A percentile compares a stretch with the other conserved stretches of the same genome.
These are phyloP conservation scores for Hanseniaspora taiwanica DNA, from an alignment of 805 yeast genomes.

Conservation along the genomic window DNA sequence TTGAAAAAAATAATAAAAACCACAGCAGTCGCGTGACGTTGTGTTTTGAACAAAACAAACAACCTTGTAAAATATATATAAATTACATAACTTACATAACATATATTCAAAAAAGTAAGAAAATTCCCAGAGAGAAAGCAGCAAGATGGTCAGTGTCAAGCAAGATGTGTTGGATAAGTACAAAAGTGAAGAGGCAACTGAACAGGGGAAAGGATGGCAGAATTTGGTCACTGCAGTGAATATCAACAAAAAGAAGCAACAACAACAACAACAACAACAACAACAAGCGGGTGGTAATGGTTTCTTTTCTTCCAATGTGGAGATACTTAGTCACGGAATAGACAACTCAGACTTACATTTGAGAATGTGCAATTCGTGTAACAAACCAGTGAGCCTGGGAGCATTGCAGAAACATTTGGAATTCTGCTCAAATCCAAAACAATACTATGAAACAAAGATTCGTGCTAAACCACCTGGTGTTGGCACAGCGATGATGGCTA, in stretches of 20 bases:
- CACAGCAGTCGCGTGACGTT: too few relatives aligned
- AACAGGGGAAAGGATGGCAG: not conserved
- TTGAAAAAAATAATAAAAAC: too few relatives aligned
- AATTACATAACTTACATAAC: too few relatives aligned
- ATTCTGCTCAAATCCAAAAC: constrained; percentile 3
- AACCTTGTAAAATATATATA: too few relatives aligned
- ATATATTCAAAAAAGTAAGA: too few relatives aligned
- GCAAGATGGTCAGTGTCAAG: not conserved
- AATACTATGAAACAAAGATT: constrained; percentile 7
- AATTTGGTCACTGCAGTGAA: not conserved
- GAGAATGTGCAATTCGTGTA: constrained; percentile 22
- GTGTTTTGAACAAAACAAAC: too few relatives aligned
- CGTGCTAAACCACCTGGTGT: too few relatives aligned
- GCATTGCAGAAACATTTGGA: constrained; percentile 20
- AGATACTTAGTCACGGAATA: constrained; percentile 12
- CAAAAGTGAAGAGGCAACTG: not conserved
- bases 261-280: constrained; percentile 2
- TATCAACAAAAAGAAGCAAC: not conserved
- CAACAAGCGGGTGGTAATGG: constrained; percentile 5
- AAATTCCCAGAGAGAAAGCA: too few relatives aligned
- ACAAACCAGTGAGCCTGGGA: constrained; percentile 18
- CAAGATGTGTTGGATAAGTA: not conserved
- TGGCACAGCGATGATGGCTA: too few relatives aligned
- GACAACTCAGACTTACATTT: constrained; percentile 13
- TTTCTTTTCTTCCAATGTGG: constrained; percentile 11